Base-by-base conservation (phyloP, 441 rosid species). In the Iberis amara region DNA sequence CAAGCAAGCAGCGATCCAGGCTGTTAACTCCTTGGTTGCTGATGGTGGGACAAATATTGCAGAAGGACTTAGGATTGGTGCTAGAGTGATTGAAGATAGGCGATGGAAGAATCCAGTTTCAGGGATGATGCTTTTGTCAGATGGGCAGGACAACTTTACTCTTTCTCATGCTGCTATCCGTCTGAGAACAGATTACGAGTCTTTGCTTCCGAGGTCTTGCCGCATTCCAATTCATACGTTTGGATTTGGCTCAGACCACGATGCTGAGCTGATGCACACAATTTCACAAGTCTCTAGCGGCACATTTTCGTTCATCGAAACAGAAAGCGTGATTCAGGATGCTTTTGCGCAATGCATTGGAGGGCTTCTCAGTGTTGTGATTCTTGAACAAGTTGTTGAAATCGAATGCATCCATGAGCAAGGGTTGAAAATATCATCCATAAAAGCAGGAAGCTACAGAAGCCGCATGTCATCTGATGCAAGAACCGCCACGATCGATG, bases 321-420 rank as follows among this genome's bases (percentile, higher is more conserved):
- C 60, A 15, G 72, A 68, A 35, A 39, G 27, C 51, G 60, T 62
- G 68, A 68, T 68, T 10, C 68, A 47, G 36, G 72, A 68, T 21
- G 72, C 72, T 6, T 62, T 68, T 52, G 72, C 72, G 13, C 72
- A 68, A 6, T 68, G 68, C 31, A 62, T 68, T 33, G 72, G 72
- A 44, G 72, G 72, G 13, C 72, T 68, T 46, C 51, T 68, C 28
- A 68, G 69, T 11, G 65, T 63, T 0, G 62, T 63, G 44, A 37
- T 58, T 27, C 73, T 63, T 43, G 69, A 68, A 5, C 69, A 63
- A 31, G 38, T 36, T 3, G 62, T 68, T 11, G 61, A 64, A 24
- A 62, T 63, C 32, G 65, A 63, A 3, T 63, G 65, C 24, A 0
- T 68, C 10, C 8, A 68, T n/a, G 42, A 46, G 37, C 56, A 31